Evolutionary conservation across 192 early-diverging fungal genomes (phyloP), one percentile per base, ranked within the genome.

Genomic region (Coemansia sp.): DNA sequence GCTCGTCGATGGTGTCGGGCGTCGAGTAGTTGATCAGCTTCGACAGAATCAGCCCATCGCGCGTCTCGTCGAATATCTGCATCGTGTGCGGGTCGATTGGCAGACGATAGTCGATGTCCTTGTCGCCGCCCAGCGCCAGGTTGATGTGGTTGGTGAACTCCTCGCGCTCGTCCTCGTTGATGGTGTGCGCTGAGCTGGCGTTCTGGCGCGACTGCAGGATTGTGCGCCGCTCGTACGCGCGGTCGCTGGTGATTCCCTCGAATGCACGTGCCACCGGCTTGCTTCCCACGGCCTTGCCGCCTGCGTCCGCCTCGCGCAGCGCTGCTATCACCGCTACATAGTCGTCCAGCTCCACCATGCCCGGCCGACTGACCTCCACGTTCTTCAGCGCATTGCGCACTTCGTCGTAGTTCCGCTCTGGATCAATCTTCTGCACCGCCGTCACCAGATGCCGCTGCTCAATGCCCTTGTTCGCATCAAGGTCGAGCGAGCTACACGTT

Each of bases 1-100:
- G 95, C 79, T 99, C 98, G 81, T 99, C 98, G 70, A 99, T 99
- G 9, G 98, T 99, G 72, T 94, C 92, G 16, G 95, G 91, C 10
- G 94, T 86, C 58, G 98, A 90, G 84, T 97, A 92, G 86, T 99
- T 99, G 86, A 99, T 99, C 44, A 99, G 91, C 84, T 99, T 99
- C 70, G 91, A 93, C 21, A 99, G 85, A 58, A 99, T 85, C 39
- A 99, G 87, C 59, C 97, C 97, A 74, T 94, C 93, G 84, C 91
- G 91, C 71, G 92, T 91, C 85, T 98, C 95, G 68, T 94, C 90
- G 85, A 99, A 99, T 41, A 99, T 70, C 78, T 98, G 93, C 96
- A 98, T 99, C 18, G 94, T 92, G 56, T 91, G 83, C 44, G 89
- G 90, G 61, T 96, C 92, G 68, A 99, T 95, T 12, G 98, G 98